Evolutionary conservation across 371 early-diverging fungal species (phyloP).

Genomic region (Conidiobolus incongruus): DNA sequence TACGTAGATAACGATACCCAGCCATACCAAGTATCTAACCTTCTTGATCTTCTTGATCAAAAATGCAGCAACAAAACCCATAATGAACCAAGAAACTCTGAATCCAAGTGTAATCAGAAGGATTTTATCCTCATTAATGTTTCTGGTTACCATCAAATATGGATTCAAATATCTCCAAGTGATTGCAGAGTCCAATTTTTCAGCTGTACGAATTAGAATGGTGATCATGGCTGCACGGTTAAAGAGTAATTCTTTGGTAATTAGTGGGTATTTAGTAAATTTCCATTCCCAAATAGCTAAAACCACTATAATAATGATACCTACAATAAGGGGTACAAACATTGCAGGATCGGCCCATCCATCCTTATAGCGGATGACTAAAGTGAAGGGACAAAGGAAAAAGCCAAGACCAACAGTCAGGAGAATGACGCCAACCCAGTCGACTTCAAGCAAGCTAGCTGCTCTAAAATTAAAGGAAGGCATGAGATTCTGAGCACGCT

Average conservation of each 20-base stretch:
- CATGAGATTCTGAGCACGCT: too few species aligned
- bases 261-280: too few species aligned
- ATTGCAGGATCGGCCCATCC: too few species aligned
- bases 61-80: slow-evolving; percentile 12
- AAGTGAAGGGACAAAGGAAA: not conserved
- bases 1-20: slow-evolving; percentile 6
- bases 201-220: too few species aligned
- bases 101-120: slow-evolving; percentile 13
- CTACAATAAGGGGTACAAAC: too few species aligned
- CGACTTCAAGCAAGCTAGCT: too few species aligned
- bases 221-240: too few species aligned
- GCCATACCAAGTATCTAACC: slow-evolving; percentile 1
- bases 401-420: not conserved
- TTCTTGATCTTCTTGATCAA: slow-evolving; percentile 10
- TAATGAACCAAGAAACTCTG: slow-evolving; percentile 11
- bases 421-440: not conserved
- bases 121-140: not conserved
- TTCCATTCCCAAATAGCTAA: too few species aligned
- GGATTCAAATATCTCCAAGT: slow-evolving; percentile 4
- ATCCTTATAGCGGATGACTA: not conserved
- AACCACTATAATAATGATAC: too few species aligned
- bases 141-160: slow-evolving; percentile 3
- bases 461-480: too few species aligned
- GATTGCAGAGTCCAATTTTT: not conserved
- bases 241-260: too few species aligned